Evolutionary conservation across 2,329 filamentous ascomycete genomes (phyloP), one percentile per base, ranked within the genome.

Genomic region (Periglandula ipomoeae): DNA sequence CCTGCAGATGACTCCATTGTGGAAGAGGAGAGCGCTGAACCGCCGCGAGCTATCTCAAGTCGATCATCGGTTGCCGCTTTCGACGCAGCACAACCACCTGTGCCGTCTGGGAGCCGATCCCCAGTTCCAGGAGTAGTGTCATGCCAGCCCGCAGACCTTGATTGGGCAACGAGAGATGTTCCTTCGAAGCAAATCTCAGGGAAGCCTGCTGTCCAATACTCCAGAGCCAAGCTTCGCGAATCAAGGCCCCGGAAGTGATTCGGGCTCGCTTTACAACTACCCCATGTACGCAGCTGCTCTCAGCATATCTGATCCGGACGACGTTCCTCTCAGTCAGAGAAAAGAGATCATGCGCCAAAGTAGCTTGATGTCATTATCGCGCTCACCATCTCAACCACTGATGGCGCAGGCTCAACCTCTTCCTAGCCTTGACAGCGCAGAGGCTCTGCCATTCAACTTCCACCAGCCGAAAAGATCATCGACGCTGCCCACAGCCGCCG

Each of bases 241-340:
- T 8, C 56, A 61, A 20, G 54, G 61, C 30, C 50, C 64, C 2
- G 58, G 59, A 1, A 73, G 69, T 50, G 74, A 78, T 41, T 62
- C 69, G 3, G 68, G 65, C 3, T 70, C 69, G 5, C 46, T 73
- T 9, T 55, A 66, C 53, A 66, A 69, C 52, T 65, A 69, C 48
- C 52, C 63, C 13, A 58, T 60, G 49, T 61, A 65, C 46, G 51
- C 58, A 35, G 53, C 61, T 19, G 55, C 56, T 48, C 51, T 61
- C 8, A 61, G 61, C 19, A 19, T 43, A 20, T 59, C 69, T 17
- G 76, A 79, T 54, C 70, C 74, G 1, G 87, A 90, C 52, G 79
- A 89, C 49, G 72, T 91, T 55, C 83, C 87, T 0, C 72, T 93
- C 17, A 84, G 80, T 38, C 79, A 85, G 57, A 81, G 86, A 39